Base-by-base conservation (phyloP, 305 asterid genomes). In the Fraxinus floribunda region DNA sequence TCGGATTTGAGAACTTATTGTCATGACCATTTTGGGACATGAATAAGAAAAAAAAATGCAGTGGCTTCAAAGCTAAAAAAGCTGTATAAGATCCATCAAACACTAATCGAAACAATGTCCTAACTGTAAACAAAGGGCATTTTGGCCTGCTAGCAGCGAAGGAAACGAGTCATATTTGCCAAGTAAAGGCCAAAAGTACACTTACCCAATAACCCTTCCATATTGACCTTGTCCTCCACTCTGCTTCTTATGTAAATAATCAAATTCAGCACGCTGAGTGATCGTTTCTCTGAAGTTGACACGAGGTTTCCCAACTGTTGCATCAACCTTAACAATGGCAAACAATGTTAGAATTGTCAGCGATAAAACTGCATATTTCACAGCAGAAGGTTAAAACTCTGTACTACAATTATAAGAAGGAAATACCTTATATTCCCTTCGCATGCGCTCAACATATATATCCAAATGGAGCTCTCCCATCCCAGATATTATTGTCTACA, bases 181-280 rank as follows among this genome's bases (percentile, higher is more conserved):
- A 82, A 49, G 26, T 32, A 71, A 57, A 29, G 75, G 22, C 70
- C 64, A 79, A 62, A 22, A 82, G 64, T 70, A 71, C 66, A 62
- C 90, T 88, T 89, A 94, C 99, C 99, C 99, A 70, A 84, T 90
- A 78, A 97, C 98, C 85, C 97, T 90, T 86, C 99, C 99, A 76
- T 97, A 97, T 87, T 97, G 99, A 82, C 99, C 99, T 80, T 91
- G 95, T 82, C 99, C 99, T 78, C 99, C 99, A 89, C 97, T 94
- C 91, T 96, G 99, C 85, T 96, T 96, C 91, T 94, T 96, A 86
- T 96, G 99, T 85, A 94, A 85, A 89, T 96, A 96, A 87, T 96
- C 99, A 86, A 94, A 96, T 73, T 92, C 96, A 52, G 97, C 95
- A 82, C 93, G 95, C 84, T 94, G 97, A 73, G 99, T 94, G 85